These are phyloP conservation scores for Silene noctiflora DNA, from an alignment of 179 eudicot species.

Conservation along the genomic window DNA sequence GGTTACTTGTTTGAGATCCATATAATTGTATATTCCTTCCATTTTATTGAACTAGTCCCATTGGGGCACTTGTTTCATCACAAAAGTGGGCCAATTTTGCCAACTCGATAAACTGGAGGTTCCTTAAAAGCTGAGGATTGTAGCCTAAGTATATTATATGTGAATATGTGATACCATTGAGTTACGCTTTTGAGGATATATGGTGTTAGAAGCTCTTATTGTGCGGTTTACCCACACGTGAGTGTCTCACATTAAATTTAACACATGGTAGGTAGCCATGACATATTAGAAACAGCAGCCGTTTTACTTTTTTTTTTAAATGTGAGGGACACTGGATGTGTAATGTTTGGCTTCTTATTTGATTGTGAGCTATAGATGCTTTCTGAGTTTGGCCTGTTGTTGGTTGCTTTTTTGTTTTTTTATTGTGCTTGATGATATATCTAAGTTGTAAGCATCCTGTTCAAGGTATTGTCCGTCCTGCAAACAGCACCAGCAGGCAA, in stretches of 20 bases:
- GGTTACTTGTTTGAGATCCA: not conserved
- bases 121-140: not conserved
- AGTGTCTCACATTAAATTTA: no score
- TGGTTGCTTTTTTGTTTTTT: not conserved
- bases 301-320: not conserved
- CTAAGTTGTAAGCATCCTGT: not conserved
- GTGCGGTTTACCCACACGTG: not conserved
- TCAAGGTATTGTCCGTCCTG: constrained; percentile 65
- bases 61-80: not conserved
- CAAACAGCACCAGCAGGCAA: constrained; percentile 57
- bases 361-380: not conserved
- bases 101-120: not conserved
- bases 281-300: not conserved
- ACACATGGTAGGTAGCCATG: not conserved
- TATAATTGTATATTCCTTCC: constrained; percentile 6
- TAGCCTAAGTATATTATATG: not conserved
- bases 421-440: not conserved
- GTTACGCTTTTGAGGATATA: not conserved
- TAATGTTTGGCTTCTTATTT: not conserved
- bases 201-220: not conserved
- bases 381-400: not conserved
- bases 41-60: not conserved
- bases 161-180: not conserved
- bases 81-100: not conserved
- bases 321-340: not conserved